These are phyloP conservation scores for Silene uniflora DNA, from an alignment of 148 eudicot species.

Conservation along the genomic window DNA sequence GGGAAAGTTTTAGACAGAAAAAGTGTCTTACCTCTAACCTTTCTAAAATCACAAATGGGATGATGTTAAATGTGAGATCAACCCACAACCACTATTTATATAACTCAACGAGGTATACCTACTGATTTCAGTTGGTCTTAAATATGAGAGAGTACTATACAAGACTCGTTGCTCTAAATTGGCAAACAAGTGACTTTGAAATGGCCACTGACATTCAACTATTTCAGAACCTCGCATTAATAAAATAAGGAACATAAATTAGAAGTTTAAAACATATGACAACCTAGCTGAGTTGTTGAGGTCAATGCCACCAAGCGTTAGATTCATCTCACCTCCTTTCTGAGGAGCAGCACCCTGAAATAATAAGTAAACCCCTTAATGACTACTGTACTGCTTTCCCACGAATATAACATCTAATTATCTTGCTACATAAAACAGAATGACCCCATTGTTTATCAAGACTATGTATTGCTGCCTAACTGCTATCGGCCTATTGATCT, in stretches of 20 bases:
- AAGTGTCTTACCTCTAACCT: not conserved
- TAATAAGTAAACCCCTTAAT: slow-evolving; percentile 6
- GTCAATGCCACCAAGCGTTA: slow-evolving; percentile 97
- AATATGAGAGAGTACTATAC: not conserved
- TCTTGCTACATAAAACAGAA: not conserved
- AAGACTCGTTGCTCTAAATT: not conserved
- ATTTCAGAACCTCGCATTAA: not conserved
- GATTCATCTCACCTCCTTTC: slow-evolving; percentile 76
- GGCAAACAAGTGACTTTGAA: not conserved
- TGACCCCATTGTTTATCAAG: not conserved
- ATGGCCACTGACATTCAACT: not conserved
- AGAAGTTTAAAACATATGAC: slow-evolving; percentile 26
- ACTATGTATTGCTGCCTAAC: no score
- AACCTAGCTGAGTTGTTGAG: slow-evolving; percentile 99
- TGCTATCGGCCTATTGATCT: no score
- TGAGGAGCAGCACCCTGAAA: slow-evolving; percentile 64
- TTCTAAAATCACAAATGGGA: not conserved
- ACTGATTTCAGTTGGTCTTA: not conserved
- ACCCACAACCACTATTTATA: no score
- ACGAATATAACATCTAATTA: not conserved
- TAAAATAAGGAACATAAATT: not conserved
- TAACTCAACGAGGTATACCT: not conserved
- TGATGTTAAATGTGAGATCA: no score
- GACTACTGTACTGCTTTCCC: not conserved
- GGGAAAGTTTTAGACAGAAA: no score